Conservation (phyloP, 345 rosid species). For the Lumnitzera racemosa region DNA sequence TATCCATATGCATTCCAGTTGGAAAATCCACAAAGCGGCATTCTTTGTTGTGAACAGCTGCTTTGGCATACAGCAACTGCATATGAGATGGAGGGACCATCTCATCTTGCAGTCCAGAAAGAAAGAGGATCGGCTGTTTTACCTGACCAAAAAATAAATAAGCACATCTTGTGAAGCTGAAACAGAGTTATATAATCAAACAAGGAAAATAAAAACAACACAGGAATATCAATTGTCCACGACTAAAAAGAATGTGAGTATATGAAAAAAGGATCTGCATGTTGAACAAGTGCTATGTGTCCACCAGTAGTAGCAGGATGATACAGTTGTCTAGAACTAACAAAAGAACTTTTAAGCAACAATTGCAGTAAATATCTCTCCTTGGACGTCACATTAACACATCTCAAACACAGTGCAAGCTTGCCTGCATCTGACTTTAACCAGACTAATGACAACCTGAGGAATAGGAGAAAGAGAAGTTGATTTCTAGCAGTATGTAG, state of each 20-base stretch:
- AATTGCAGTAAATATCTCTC: no score
- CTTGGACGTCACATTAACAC: no score
- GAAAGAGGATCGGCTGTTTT: conserved; percentile 85
- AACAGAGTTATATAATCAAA: no score
- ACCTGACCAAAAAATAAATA: conserved; percentile 39
- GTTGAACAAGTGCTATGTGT: no score
- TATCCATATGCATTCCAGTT: conserved; percentile 98
- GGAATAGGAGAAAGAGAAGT: conserved; percentile 5
- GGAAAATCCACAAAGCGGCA: conserved; percentile 82
- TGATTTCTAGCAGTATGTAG: conserved; percentile 4
- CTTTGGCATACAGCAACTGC: conserved; percentile 86
- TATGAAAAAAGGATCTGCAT: no score
- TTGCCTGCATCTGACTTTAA: not conserved
- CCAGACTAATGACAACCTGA: not conserved
- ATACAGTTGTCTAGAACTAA: no score
- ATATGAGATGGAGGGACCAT: conserved; percentile 95
- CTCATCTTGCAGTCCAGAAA: conserved; percentile 97
- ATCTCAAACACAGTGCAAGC: no score
- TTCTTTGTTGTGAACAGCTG: conserved; percentile 65
- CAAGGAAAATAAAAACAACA: not conserved
- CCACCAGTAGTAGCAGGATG: no score
- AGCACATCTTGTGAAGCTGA: not conserved
- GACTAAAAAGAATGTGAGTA: no score
- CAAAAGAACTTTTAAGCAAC: no score
- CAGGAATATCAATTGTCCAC: not conserved